These are phyloP conservation scores for Rhododendron molle DNA, from an alignment of 148 eudicot species.

Conservation along the genomic window DNA sequence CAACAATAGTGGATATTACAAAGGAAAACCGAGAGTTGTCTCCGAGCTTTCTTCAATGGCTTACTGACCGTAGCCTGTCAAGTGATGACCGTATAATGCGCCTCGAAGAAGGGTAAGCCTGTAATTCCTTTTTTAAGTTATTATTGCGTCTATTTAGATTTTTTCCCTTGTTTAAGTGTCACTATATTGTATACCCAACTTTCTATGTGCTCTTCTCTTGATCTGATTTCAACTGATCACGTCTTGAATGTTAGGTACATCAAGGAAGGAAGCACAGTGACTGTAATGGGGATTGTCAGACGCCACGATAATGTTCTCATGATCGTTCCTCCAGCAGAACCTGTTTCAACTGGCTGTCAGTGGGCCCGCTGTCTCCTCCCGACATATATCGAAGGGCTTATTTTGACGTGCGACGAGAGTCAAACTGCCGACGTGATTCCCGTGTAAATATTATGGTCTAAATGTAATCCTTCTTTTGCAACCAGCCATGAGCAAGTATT, in stretches of 20 bases:
- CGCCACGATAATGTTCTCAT: slow-evolving; percentile 81
- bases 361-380: slow-evolving; percentile 90
- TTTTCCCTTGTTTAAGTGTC: not conserved
- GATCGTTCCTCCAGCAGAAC: slow-evolving; percentile 87
- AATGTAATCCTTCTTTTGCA: not conserved
- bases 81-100: slow-evolving; percentile 91
- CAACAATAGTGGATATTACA: slow-evolving; percentile 58
- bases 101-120: slow-evolving; percentile 85
- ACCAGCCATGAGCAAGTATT: not conserved
- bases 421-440: slow-evolving; percentile 81
- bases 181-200: not conserved
- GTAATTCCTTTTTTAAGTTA: not conserved
- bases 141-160: not conserved
- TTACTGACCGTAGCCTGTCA: slow-evolving; percentile 78
- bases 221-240: not conserved
- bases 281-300: slow-evolving; percentile 77
- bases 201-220: not conserved
- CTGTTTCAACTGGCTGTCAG: slow-evolving; percentile 67
- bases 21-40: slow-evolving; percentile 69
- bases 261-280: slow-evolving; percentile 95
- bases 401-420: slow-evolving; percentile 70
- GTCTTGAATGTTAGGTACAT: slow-evolving; percentile 47
- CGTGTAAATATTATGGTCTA: slow-evolving; percentile 37
- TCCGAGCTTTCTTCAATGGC: slow-evolving; percentile 80
- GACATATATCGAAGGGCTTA: slow-evolving; percentile 69